Conservation (phyloP, 2,329 filamentous ascomycete species). For the Cadophora sp. region DNA sequence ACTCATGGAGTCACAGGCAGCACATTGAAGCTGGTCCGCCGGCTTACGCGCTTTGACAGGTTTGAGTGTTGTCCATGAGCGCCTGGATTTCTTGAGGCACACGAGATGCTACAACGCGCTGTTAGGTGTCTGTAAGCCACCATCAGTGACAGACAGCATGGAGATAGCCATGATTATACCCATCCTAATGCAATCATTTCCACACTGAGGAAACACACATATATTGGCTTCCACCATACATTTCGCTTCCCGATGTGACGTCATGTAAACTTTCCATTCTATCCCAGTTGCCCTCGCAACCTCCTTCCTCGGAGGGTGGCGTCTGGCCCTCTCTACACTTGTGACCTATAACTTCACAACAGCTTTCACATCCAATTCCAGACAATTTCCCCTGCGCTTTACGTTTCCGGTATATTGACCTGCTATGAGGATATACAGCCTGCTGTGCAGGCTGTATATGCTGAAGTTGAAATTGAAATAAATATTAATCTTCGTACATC, state of each 20-base stretch:
- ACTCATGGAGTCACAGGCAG: not conserved
- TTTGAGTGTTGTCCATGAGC: conserved; percentile 1
- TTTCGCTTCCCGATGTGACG: not conserved
- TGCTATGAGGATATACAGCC: too few relatives aligned
- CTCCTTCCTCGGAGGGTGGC: too few relatives aligned
- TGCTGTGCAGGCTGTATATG: too few relatives aligned
- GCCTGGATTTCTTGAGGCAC: not conserved
- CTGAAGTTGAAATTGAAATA: too few relatives aligned
- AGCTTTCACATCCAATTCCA: too few relatives aligned
- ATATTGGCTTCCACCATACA: not conserved
- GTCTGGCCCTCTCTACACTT: too few relatives aligned
- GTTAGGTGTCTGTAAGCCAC: not conserved
- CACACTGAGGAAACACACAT: not conserved
- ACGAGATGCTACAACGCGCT: not conserved
- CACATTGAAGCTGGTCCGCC: not conserved
- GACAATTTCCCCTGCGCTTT: too few relatives aligned
- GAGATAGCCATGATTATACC: conserved; percentile 7
- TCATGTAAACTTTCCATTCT: not conserved
- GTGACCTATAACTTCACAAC: too few relatives aligned
- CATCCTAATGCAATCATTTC: conserved; percentile 14
- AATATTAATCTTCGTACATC: too few relatives aligned
- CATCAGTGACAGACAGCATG: not conserved
- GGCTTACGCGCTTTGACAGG: not conserved
- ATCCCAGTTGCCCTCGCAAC: too few relatives aligned
- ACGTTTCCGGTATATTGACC: too few relatives aligned